phyloP scores from a whole-genome alignment of 2,329 filamentous ascomycete species.

The Achaetomium macrosporum region DNA sequence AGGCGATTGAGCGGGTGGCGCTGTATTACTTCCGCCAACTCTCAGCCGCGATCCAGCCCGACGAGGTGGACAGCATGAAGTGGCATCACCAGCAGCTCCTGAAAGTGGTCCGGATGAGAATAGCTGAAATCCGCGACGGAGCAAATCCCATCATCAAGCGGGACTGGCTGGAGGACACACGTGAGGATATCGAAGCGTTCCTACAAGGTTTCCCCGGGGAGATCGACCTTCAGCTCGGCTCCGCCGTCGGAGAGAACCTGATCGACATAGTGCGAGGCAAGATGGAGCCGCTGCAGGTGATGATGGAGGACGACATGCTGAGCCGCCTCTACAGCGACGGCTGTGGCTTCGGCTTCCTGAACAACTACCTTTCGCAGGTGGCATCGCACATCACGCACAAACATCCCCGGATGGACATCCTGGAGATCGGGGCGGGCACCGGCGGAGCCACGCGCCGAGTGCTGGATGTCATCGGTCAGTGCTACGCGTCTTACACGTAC shows the following conservation, averaged over 20 bases:
- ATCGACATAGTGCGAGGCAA: neutral
- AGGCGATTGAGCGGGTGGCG: neutral
- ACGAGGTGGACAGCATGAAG: neutral
- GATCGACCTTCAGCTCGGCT: neutral
- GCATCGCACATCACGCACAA: neutral
- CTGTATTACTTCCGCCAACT: neutral
- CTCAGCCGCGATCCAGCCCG: neutral
- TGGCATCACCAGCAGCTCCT: neutral
- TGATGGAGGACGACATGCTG: neutral
- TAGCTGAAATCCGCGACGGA: neutral
- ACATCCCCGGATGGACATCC: conserved; percentile 18
- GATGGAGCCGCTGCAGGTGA: neutral
- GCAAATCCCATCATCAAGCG: neutral
- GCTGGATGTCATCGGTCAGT: conserved; percentile 4
- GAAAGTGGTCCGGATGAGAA: neutral
- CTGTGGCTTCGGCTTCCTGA: neutral
- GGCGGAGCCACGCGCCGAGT: conserved; percentile 29
- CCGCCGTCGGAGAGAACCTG: neutral
- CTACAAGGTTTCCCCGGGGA: neutral
- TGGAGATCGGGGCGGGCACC: conserved; percentile 29
- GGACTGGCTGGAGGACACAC: neutral
- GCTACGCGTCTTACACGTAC: conserved; percentile 16
- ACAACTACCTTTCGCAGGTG: neutral
- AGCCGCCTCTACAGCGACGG: neutral
- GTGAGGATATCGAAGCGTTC: neutral